phyloP scores from a whole-genome alignment of 805 yeast species.

The Starmerella asiatica region DNA sequence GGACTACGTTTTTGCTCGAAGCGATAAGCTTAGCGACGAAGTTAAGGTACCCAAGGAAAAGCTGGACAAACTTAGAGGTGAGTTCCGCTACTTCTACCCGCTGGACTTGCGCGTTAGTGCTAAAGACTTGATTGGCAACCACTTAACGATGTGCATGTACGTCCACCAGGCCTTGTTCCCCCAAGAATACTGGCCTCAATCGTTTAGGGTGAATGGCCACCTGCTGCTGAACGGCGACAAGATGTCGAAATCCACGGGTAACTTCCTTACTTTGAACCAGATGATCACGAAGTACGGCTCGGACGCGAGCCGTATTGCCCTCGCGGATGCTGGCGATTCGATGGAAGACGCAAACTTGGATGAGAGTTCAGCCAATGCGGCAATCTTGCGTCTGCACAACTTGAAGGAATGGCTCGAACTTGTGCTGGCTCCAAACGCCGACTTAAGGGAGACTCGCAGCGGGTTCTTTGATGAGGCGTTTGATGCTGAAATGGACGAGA shows the following conservation, averaged over 20 bases:
- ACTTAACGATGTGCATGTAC: constrained; percentile 89
- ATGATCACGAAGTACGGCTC: constrained; percentile 85
- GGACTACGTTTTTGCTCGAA: constrained; percentile 73
- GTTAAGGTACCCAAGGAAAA: constrained; percentile 49
- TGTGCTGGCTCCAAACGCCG: constrained; percentile 35
- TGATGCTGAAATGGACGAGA: constrained; percentile 80
- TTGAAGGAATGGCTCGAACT: constrained; percentile 95
- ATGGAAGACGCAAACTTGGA: constrained; percentile 97
- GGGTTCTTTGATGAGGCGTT: constrained; percentile 76
- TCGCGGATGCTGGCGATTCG: constrained; percentile 97
- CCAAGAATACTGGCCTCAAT: constrained; percentile 80
- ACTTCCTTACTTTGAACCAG: constrained; percentile 81
- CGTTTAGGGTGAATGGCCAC: constrained; percentile 92
- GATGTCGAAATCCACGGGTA: constrained; percentile 97
- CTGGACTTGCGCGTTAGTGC: constrained; percentile 85
- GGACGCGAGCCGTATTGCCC: constrained; percentile 91
- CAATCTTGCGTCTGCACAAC: constrained; percentile 81
- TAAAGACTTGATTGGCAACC: constrained; percentile 94
- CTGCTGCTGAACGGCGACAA: constrained; percentile 88
- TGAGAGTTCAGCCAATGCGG: constrained; percentile 92
- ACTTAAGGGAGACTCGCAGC: constrained; percentile 36
- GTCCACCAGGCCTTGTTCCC: constrained; percentile 89
- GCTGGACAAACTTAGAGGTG: constrained; percentile 68
- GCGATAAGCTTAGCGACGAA: constrained; percentile 40
- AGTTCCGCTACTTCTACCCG: constrained; percentile 94